Evolutionary conservation across 768 basidiomycete genomes (phyloP).

Genomic region (Tylopilus plumbeoviolaceoides): DNA sequence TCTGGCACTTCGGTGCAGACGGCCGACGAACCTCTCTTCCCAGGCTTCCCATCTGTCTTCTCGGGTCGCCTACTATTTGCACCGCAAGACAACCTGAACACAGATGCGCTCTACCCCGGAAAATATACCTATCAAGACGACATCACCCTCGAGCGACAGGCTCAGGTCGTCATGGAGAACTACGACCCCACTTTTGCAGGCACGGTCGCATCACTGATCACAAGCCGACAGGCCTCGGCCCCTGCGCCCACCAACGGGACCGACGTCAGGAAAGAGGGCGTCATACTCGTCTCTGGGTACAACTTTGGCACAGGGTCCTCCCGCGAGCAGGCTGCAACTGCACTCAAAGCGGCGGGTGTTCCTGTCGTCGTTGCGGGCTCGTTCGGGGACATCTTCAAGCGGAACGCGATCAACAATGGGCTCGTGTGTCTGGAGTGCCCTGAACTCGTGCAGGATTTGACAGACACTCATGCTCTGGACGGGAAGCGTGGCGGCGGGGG

Average conservation of each 20-base stretch:
- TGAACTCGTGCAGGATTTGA: slow-evolving; percentile 82
- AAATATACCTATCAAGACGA: slow-evolving; percentile 99
- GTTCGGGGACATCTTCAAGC: slow-evolving; percentile 99
- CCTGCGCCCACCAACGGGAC: slow-evolving; percentile 9
- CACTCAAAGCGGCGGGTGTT: slow-evolving; percentile 89
- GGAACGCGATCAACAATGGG: slow-evolving; percentile 98
- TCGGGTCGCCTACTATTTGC: slow-evolving; percentile 84
- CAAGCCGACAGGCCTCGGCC: slow-evolving; percentile 18
- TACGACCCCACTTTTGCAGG: slow-evolving; percentile 87
- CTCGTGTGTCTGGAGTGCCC: slow-evolving; percentile 93
- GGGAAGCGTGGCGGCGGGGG: slow-evolving; percentile 78
- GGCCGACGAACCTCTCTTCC: slow-evolving; percentile 60
- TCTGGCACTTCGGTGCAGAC: slow-evolving; percentile 23
- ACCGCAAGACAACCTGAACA: slow-evolving; percentile 97
- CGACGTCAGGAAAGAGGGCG: slow-evolving; percentile 48
- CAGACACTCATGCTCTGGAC: slow-evolving; percentile 65
- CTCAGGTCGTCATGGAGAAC: slow-evolving; percentile 98
- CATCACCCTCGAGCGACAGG: slow-evolving; percentile 91
- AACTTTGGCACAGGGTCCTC: slow-evolving; percentile 99
- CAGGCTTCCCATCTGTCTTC: slow-evolving; percentile 82
- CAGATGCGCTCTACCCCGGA: slow-evolving; percentile 97
- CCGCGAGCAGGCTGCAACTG: slow-evolving; percentile 97
- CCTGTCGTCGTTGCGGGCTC: slow-evolving; percentile 95
- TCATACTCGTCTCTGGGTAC: slow-evolving; percentile 86
- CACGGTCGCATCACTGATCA: slow-evolving; percentile 53